These are phyloP conservation scores for Zizania palustris DNA, from an alignment of 202 grass and related monocot genomes.

Conservation along the genomic window DNA sequence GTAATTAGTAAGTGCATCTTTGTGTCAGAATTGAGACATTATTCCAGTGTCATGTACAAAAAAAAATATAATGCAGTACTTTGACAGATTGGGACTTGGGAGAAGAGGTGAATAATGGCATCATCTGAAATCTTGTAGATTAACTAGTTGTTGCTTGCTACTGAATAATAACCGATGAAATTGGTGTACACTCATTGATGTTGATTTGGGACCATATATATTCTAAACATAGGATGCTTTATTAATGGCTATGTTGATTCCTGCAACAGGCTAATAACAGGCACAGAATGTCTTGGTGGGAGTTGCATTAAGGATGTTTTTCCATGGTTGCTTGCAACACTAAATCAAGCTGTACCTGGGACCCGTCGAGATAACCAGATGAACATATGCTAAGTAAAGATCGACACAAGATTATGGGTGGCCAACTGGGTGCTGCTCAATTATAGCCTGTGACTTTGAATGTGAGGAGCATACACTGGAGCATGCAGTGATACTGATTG, in stretches of 20 bases:
- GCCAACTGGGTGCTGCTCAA: conserved; percentile 42
- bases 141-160: conserved; percentile 31
- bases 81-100: conserved; percentile 23
- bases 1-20: conserved; percentile 21
- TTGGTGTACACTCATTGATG: conserved; percentile 14
- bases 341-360: conserved; percentile 33
- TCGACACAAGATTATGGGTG: conserved; percentile 47
- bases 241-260: conserved; percentile 18
- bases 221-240: conserved; percentile 23
- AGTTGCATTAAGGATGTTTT: conserved; percentile 40
- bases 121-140: conserved; percentile 28
- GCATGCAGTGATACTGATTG: conserved; percentile 56
- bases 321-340: conserved; percentile 35
- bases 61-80: conserved; percentile 7
- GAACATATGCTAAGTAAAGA: conserved; percentile 44
- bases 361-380: conserved; percentile 40
- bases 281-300: conserved; percentile 42
- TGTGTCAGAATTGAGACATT: conserved; percentile 31
- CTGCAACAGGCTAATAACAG: conserved; percentile 24
- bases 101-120: not conserved
- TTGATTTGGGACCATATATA: conserved; percentile 26
- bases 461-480: conserved; percentile 44
- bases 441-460: conserved; percentile 54
- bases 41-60: conserved; percentile 17
- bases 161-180: conserved; percentile 32